Base-by-base conservation (phyloP, 192 early-diverging fungal species). In the Coemansia sp. region DNA sequence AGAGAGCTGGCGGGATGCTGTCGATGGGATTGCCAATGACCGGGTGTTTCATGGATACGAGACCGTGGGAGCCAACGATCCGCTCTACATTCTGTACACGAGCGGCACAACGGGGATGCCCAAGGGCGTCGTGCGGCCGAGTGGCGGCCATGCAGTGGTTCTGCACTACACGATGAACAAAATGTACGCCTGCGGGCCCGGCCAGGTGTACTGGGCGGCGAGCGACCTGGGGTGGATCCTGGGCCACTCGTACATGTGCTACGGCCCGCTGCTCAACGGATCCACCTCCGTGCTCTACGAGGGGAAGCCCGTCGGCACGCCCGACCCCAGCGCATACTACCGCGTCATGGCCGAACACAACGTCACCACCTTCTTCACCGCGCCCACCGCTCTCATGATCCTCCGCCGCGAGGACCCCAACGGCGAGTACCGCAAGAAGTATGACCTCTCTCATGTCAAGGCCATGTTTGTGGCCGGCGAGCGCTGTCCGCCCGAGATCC, bases 221-320 rank as follows among this genome's bases (percentile, higher is more conserved):
- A 89, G 87, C 68, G 94, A 96, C 72, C 87, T 94, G 67, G 93
- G 93, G 42, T 95, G 93, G 94, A 89, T 89, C n/a, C 89, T 94
- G 7, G 93, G 94, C 45, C 91, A 94, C 68, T 88, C 86, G n/a
- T 94, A 90, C 61, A 88, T 91, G 25, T 85, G 88, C 12, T 94
- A 94, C 59, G 93, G 87, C 0, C 94, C 93, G 33, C 75, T 96
- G 53, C 59, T 93, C 10, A 77, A 84, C 34, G 93, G 94, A 18
- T 85, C 86, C 55, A 90, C 89, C 2, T 91, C 91, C 9, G 82
- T 96, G 0, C 68, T 94, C 13, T 95, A 90, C 64, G 94, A 96
- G 65, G 93, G 93, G 45, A 94, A 94, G 72, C 94, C 94, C 11
- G 83, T 91, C 1, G 87, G 86, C 4, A 89, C 89, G 14, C 92